Base-by-base conservation (phyloP, 495 filamentous ascomycete species). In the Astrocystis sublimbata region DNA sequence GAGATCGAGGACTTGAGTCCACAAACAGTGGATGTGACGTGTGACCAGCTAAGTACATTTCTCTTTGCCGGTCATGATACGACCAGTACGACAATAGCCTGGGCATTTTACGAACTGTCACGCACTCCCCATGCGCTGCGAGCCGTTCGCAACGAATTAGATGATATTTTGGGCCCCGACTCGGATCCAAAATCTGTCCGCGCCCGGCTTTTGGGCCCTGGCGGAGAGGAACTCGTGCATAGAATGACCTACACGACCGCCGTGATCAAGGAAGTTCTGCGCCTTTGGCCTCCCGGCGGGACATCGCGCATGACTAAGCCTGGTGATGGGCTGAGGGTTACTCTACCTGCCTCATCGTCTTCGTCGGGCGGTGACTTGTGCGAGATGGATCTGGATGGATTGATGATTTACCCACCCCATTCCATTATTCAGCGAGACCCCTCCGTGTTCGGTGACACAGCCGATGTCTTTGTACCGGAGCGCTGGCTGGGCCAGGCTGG, bases 401-500 rank as follows among this genome's bases (percentile, higher is more conserved):
- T 81, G 57, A 65, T 73, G 1, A 76, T 88, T 43, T 78, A 82
- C 51, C 58, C 75, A 5, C 28, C 83, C 19, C 50, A 82, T 0
- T 36, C 65, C 19, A 76, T 77, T 31, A 70, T 84, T 41, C 84
- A 87, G 9, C 75, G 72, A 4, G 85, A 87, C 63, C 83, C 82
- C 3, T 64, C 74, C 33, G 77, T 86, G 2, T 88, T 50, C 15
- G 57, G 82, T 3, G 65, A 75, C 0, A 78, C 83, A 56, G 80
- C 78, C 0, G 73, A 79, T 2, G 75, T 77, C 28, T 86, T 84
- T 69, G 73, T 71, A 10, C 83, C 83, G 0, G 82, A 84, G 63
- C 69, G 83, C 6, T 83, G 84, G 81, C 68, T 83, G 2, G 78
- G 79, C 50, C 80, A 76, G 28, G 64, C 1, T 1, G 10, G 45